phyloP scores from a whole-genome alignment of 202 grass and related monocot genomes.

The Sporobolus alterniflorus region DNA sequence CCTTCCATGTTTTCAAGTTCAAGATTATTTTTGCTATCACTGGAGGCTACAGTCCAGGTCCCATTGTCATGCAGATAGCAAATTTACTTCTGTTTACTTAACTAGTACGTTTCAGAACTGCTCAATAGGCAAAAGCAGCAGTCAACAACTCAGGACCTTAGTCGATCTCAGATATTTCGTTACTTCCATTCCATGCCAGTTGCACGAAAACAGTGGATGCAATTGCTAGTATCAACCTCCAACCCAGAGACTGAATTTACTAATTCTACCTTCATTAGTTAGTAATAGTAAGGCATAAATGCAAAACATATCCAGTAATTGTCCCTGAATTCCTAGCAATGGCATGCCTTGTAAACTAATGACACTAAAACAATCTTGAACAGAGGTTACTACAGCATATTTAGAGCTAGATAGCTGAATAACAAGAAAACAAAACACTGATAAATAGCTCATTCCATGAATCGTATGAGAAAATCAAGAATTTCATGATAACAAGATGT shows the following conservation, averaged over 20 bases:
- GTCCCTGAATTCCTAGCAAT: background rate
- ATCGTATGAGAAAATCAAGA: background rate
- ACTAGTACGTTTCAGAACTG: no score
- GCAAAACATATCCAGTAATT: background rate
- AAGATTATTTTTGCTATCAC: no score
- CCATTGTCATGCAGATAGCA: no score
- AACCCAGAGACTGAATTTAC: background rate
- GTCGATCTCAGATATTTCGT: background rate
- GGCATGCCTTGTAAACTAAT: background rate
- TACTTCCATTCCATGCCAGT: background rate
- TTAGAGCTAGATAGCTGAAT: background rate
- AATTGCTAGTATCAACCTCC: background rate
- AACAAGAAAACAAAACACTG: background rate
- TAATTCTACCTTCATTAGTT: slow-evolving; percentile 1
- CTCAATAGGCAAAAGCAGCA: no score
- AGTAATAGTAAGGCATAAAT: background rate
- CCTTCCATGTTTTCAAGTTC: no score
- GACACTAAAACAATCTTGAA: background rate
- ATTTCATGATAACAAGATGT: background rate
- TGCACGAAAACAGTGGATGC: background rate
- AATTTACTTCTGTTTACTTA: no score
- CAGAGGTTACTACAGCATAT: background rate
- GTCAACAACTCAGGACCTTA: background rate
- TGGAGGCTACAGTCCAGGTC: no score
- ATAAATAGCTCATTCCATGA: background rate